Base-by-base conservation (phyloP, 1,284 basidiomycete species). In the Leccinum subrobustum region DNA sequence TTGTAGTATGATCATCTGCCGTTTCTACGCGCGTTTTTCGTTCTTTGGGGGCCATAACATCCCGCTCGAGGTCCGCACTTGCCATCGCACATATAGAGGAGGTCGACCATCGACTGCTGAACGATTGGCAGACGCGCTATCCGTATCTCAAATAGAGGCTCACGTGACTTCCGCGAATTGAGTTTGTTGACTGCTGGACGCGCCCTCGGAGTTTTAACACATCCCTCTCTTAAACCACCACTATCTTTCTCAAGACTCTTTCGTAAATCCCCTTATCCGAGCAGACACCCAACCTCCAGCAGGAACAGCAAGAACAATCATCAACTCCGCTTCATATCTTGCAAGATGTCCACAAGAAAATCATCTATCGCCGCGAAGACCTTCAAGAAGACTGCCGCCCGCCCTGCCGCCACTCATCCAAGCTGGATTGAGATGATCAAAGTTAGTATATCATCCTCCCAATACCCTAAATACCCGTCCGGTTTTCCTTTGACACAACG, bases 361-460 rank as follows among this genome's bases (percentile, higher is more conserved):
- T 65, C 75, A 18, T 62, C 65, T 51, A 57, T 65, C 14, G 52
- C 70, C 14, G 54, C 64, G 59, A 76, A 59, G 65, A 58, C 72
- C 25, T 57, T 73, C 56, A 82, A 76, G 74, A 73, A 69, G 60
- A 60, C 69, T 55, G 69, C 80, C 59, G 63, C 76, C 52, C 78
- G 76, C 65, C 66, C 82, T 52, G 70, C 77, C n/a, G 70, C 83
- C 48, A 70, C 81, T 57, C 89, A 90, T 69, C 88, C 88, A 8
- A 77, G 82, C 64, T 91, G 89, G 87, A 78, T 85, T 65, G 88
- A 91, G 61, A 91, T 91, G 88, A 90, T 91, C 75, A 90, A 89
- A 80, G 89, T 89, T 69, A 71, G 63, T 65, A 53, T 44, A 64
- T 51, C 39, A 52, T 58, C 53, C 48, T 55, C 51, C 56, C 53